Evolutionary conservation across 768 basidiomycete species (phyloP).

Genomic region (Rubroboletus pulcherrimus): DNA sequence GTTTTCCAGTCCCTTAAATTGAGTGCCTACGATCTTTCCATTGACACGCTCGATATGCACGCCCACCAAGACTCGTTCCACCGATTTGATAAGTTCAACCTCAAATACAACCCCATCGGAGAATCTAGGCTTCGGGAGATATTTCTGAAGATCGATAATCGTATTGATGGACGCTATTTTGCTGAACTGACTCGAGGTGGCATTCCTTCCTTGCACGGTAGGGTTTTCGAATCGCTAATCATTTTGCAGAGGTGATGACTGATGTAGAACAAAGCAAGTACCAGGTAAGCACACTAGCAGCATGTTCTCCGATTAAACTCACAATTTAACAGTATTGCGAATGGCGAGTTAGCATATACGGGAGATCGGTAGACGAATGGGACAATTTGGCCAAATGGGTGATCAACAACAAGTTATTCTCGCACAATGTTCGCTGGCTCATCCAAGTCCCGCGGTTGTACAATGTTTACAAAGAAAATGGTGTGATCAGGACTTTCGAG

Average conservation of each 20-base stretch:
- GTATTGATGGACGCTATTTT: conserved; percentile 85
- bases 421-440: conserved; percentile 97
- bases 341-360: conserved; percentile 97
- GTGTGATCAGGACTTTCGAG: conserved; percentile 80
- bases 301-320: background rate
- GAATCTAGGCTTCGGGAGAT: conserved; percentile 94
- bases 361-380: conserved; percentile 82
- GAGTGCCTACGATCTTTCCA: conserved; percentile 95
- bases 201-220: background rate
- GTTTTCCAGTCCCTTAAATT: conserved; percentile 96
- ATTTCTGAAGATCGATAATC: conserved; percentile 97
- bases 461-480: conserved; percentile 90
- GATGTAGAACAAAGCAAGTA: conserved; percentile 99
- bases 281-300: conserved; percentile 51
- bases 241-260: conserved; percentile 80
- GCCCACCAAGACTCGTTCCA: conserved; percentile 98
- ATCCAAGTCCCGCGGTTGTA: conserved; percentile 94
- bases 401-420: conserved; percentile 86
- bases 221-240: background rate
- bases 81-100: conserved; percentile 96
- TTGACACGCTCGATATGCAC: conserved; percentile 99
- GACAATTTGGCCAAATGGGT: conserved; percentile 99
- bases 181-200: conserved; percentile 91
- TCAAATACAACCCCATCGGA: conserved; percentile 96
- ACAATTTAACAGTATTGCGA: conserved; percentile 69